Conservation (phyloP, 164 flowering plant genomes). For the Hamamelis virginiana region DNA sequence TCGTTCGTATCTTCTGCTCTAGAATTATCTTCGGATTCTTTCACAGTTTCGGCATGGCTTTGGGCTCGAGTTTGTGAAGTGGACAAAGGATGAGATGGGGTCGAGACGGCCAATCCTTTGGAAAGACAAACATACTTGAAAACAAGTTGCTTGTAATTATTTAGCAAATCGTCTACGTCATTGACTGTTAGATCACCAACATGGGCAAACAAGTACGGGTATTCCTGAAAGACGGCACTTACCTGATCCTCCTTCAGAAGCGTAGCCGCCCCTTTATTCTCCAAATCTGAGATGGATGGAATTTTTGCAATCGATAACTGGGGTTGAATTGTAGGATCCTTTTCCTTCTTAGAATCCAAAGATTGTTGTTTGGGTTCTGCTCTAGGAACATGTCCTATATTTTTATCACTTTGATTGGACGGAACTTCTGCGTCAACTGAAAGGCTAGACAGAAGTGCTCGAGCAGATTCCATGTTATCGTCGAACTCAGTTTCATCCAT, state of each 20-base stretch:
- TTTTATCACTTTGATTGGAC: conserved; percentile 33
- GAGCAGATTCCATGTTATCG: conserved; percentile 82
- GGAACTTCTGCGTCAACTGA: conserved; percentile 34
- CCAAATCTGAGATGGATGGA: conserved; percentile 74
- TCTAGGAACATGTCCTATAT: conserved; percentile 19
- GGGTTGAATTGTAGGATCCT: conserved; percentile 11
- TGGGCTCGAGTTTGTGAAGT: conserved; percentile 23
- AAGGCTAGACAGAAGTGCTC: conserved; percentile 64
- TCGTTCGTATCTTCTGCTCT: conserved; percentile 9
- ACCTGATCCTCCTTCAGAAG: conserved; percentile 63
- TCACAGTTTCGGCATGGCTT: conserved; percentile 8
- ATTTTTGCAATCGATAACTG: conserved; percentile 27
- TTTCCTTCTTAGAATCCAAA: conserved; percentile 24
- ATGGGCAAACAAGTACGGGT: conserved; percentile 69
- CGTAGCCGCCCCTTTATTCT: conserved; percentile 69
- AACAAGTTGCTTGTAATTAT: conserved; percentile 74
- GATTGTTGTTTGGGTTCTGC: conserved; percentile 33
- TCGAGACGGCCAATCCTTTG: conserved; percentile 52
- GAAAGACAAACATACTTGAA: conserved; percentile 73
- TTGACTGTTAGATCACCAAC: conserved; percentile 72
- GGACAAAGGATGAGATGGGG: conserved; percentile 20
- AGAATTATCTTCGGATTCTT: conserved; percentile 25
- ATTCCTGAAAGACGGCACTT: conserved; percentile 47
- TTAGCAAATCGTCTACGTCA: conserved; percentile 77
- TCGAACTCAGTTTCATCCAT: conserved; percentile 89